These are phyloP conservation scores for Coniochaeta ligniaria DNA, from an alignment of 2,329 filamentous ascomycete species.

Conservation along the genomic window DNA sequence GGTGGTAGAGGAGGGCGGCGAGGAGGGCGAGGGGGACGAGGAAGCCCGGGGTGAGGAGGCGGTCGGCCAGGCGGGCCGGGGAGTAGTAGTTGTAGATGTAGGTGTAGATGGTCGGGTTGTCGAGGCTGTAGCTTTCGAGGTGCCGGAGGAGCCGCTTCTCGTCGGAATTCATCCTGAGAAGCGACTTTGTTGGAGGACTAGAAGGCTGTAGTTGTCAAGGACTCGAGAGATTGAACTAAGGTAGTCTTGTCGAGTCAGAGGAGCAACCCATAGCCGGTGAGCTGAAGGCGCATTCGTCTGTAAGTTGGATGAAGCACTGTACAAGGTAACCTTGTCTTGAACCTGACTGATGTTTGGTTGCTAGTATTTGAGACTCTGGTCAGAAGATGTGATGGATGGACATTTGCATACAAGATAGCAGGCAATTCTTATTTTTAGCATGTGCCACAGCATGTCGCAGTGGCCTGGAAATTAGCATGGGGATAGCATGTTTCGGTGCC, in stretches of 20 bases:
- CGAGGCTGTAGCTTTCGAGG: conserved; percentile 13
- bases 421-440: background rate
- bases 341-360: too few species aligned
- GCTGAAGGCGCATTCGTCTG: background rate
- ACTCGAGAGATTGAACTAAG: background rate
- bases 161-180: conserved; percentile 29
- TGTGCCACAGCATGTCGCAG: background rate
- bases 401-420: too few species aligned
- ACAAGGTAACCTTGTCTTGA: too few species aligned
- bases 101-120: conserved; percentile 14
- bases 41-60: conserved; percentile 25
- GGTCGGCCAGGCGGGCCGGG: conserved; percentile 18
- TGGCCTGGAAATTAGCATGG: background rate
- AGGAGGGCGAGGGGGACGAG: conserved; percentile 26
- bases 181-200: conserved; percentile 4
- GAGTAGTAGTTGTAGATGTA: conserved; percentile 8
- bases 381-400: background rate
- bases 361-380: too few species aligned
- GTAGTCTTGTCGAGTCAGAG: background rate
- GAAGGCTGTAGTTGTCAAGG: background rate
- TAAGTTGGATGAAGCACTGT: background rate
- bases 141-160: conserved; percentile 18
- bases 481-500: background rate
- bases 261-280: conserved; percentile 6
- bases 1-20: conserved; percentile 25